A percentile compares a stretch with the other conserved stretches of the same genome.
phyloP scores from a whole-genome alignment of 2,329 filamentous ascomycete genomes.

The Phoma sp. region DNA sequence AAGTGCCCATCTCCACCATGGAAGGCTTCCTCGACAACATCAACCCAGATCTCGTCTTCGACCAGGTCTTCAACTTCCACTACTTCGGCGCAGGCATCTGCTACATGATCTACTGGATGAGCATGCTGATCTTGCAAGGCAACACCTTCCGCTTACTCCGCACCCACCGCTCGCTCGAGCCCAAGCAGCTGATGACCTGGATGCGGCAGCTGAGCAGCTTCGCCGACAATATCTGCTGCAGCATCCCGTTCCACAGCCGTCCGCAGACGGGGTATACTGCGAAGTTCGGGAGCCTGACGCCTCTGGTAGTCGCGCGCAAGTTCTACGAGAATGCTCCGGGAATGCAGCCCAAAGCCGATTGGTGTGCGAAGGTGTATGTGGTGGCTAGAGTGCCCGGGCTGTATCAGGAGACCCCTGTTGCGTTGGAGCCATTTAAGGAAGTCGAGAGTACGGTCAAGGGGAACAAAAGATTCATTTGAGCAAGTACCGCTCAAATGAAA shows the following conservation, averaged over 20 bases:
- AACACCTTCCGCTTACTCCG: slow-evolving; percentile 42
- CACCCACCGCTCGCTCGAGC: slow-evolving; percentile 29
- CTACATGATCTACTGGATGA: slow-evolving; percentile 47
- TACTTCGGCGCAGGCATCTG: slow-evolving; percentile 42
- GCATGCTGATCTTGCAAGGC: slow-evolving; percentile 44
- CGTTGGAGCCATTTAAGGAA: slow-evolving; percentile 34
- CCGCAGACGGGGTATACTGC: slow-evolving; percentile 39
- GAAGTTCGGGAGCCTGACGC: slow-evolving; percentile 42
- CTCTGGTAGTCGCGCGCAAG: slow-evolving; percentile 44
- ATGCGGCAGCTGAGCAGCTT: slow-evolving; percentile 38
- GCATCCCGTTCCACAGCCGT: slow-evolving; percentile 40
- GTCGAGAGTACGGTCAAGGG: slow-evolving; percentile 35
- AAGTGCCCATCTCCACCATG: slow-evolving; percentile 30
- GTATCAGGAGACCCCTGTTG: slow-evolving; percentile 32
- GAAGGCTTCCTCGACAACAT: slow-evolving; percentile 34
- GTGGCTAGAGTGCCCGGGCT: slow-evolving; percentile 39
- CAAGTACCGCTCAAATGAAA: no score
- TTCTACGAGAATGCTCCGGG: slow-evolving; percentile 39
- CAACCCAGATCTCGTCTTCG: slow-evolving; percentile 35
- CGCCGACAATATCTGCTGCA: slow-evolving; percentile 41
- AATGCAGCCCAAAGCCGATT: slow-evolving; percentile 31
- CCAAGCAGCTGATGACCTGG: slow-evolving; percentile 41
- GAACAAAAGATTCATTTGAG: slow-evolving; percentile 28
- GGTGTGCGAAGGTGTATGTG: slow-evolving; percentile 41
- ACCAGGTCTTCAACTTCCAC: slow-evolving; percentile 40